Evolutionary conservation across 2,329 filamentous ascomycete genomes (phyloP), one percentile per base, ranked within the genome.

Genomic region (Helotiales sp.): DNA sequence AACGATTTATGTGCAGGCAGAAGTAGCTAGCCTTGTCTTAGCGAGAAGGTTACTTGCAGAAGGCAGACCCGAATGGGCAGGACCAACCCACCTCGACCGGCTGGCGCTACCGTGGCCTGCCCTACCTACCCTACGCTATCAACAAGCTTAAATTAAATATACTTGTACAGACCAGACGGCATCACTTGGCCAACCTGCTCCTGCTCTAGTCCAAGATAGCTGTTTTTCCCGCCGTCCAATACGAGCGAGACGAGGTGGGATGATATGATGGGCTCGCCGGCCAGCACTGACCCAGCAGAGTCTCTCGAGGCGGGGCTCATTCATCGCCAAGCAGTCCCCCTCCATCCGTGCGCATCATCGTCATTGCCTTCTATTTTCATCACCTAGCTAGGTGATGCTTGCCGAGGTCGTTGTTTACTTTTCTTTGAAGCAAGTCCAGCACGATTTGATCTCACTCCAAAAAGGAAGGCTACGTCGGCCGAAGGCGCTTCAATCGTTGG

Each of bases 301-400:
- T 48, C 27, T 17, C 46, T 48, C 24, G 25, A 29, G 24, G 2
- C 17, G 17, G 2, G 38, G n/a, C 15, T 19, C 46, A 19, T 30
- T 19, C 31, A 30, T 30, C 46, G 46, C 25, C 29, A 33, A 30
- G 46, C 17, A 13, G 15, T 46, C 25, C 22, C 10, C 19, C 19
- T 27, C 46, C 46, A 25, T 48, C 46, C 15, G 9, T 30, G 46
- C 25, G 17, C 25, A 48, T 48, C 46, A 48, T 48, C 46, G 46
- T 48, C 46, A 48, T 48, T 22, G 46, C 8, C 25, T 48, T 46
- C 46, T 48, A 48, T 48, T 48, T 48, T 48, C 25, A 48, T 48
- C n/a, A n/a, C n/a, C n/a, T n/a, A n/a, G n/a, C 40, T 44, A 44
- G 24, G 7, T 19, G 17, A 19, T 40, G 34, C 13, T 40, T n/a